Evolutionary conservation across 2,329 filamentous ascomycete genomes (phyloP), one percentile per base, ranked within the genome.

Genomic region (Alternaria consortialis): DNA sequence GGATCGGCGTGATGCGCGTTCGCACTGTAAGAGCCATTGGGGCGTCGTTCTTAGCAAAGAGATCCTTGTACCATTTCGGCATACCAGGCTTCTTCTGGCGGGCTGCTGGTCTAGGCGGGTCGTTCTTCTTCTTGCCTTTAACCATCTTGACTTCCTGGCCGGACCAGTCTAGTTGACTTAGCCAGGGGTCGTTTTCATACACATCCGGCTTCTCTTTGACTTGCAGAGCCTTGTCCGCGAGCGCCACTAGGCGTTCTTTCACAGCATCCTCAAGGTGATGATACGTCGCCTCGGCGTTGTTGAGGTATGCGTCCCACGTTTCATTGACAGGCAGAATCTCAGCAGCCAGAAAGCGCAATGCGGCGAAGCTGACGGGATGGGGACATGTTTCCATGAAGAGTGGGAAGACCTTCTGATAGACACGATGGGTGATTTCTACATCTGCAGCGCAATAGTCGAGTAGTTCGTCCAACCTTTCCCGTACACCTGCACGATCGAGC

Each of bases 291-390:
- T 99, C 95, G 0, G 95, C 90, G 60, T 91, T 94, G 11, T 85
- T 82, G 44, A 98, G 84, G 74, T 99, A 99, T 1, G 87, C 82
- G 62, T 94, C 87, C 96, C 96, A 99, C 0, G 91, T 89, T 70
- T 90, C 87, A 76, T 98, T 88, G 44, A 98, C 91, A 0, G 95
- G 95, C 7, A 99, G 82, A 48, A 98, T 97, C 65, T 97, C 93
- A 0, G 94, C 91, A 0, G 94, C 93, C n/a, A 99, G 85, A 76
- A 98, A 95, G 15, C 95, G 87, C 17, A 99, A 84, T 2, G 95
- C 95, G 2, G 93, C 94, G 73, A 99, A 99, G 80, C 94, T 98
- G 72, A 99, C 95, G 0, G 95, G 95, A 79, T 99, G 96, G 0
- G 95, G 95, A 74, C 95, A 99, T 27, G 91, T 92, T 44, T 93